Evolutionary conservation across 768 basidiomycete genomes (phyloP).

Genomic region (Xanthoconium stramineum): DNA sequence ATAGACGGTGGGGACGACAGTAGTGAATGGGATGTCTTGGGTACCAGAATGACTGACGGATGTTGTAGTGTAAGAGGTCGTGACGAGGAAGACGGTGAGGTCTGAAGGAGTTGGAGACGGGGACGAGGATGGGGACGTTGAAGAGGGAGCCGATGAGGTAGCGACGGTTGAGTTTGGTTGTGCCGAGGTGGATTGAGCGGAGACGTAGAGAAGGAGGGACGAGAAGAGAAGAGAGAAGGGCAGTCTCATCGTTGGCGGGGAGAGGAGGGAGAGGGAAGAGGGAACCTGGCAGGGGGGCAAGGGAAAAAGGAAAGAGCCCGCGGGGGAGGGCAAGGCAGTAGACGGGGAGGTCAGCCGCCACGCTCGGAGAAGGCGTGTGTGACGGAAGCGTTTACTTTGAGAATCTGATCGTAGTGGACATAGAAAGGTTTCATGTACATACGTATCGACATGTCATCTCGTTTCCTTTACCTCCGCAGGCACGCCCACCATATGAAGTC

Average conservation of each 20-base stretch:
- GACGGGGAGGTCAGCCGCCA: constrained; percentile 31
- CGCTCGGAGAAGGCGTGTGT: constrained; percentile 11
- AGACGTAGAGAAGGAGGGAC: constrained; percentile 30
- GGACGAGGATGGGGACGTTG: background rate
- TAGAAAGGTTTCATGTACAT: constrained; percentile 1
- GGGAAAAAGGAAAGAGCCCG: background rate
- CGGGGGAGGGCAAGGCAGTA: constrained; percentile 2
- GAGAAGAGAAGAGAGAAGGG: constrained; percentile 26
- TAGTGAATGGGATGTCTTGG: constrained; percentile 47
- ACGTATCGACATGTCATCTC: background rate
- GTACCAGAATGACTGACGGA: constrained; percentile 46
- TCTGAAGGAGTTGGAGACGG: constrained; percentile 17
- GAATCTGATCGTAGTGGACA: background rate
- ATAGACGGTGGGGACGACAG: constrained; percentile 55
- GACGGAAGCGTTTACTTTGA: background rate
- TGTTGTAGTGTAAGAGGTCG: constrained; percentile 49
- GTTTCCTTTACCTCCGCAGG: constrained; percentile 16
- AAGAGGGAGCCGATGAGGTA: background rate
- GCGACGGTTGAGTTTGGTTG: constrained; percentile 20
- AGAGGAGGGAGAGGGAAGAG: background rate
- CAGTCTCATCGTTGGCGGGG: constrained; percentile 13
- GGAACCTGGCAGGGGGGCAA: background rate
- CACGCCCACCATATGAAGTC: constrained; percentile 3
- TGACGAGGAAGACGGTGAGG: constrained; percentile 54
- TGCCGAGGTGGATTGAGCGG: constrained; percentile 36